Evolutionary conservation across 2,329 filamentous ascomycete species (phyloP).

Genomic region (Escovopsis sp.): DNA sequence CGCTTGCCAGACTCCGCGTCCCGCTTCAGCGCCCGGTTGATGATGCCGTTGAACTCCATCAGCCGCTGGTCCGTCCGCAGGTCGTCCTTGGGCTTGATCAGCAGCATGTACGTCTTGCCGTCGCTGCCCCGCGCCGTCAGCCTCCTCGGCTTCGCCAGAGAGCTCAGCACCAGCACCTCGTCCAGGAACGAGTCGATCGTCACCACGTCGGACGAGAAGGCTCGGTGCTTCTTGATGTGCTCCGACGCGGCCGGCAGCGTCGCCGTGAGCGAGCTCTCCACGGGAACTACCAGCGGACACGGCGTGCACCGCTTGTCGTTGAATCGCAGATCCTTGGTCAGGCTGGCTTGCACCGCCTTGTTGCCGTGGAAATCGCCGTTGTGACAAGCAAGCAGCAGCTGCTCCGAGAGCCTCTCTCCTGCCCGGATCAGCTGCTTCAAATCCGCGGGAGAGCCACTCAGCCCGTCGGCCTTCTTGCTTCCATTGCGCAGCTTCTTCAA

Average conservation of each 20-base stretch:
- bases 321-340: slow-evolving; percentile 67
- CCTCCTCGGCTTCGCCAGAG: slow-evolving; percentile 81
- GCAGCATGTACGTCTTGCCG: slow-evolving; percentile 71
- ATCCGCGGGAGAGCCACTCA: slow-evolving; percentile 31
- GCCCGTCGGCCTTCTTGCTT: slow-evolving; percentile 35
- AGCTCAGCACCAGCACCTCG: slow-evolving; percentile 79
- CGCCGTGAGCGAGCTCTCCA: slow-evolving; percentile 71
- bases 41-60: slow-evolving; percentile 99
- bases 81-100: slow-evolving; percentile 98
- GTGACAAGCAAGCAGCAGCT: slow-evolving; percentile 67
- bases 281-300: slow-evolving; percentile 74
- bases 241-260: slow-evolving; percentile 64
- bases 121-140: slow-evolving; percentile 81
- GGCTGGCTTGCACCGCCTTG: slow-evolving; percentile 52
- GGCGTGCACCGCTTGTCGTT: slow-evolving; percentile 63
- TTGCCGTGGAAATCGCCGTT: slow-evolving; percentile 58
- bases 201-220: slow-evolving; percentile 75
- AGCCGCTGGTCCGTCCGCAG: slow-evolving; percentile 92
- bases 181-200: slow-evolving; percentile 72
- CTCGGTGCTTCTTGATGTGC: slow-evolving; percentile 60
- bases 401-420: slow-evolving; percentile 71
- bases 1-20: slow-evolving; percentile 83
- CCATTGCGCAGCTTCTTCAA: slow-evolving; percentile 32
- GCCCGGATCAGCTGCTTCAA: slow-evolving; percentile 57
- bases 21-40: slow-evolving; percentile 84